Evolutionary conservation across 495 filamentous ascomycete genomes (phyloP).

Genomic region (Talaromyces adpressus): DNA sequence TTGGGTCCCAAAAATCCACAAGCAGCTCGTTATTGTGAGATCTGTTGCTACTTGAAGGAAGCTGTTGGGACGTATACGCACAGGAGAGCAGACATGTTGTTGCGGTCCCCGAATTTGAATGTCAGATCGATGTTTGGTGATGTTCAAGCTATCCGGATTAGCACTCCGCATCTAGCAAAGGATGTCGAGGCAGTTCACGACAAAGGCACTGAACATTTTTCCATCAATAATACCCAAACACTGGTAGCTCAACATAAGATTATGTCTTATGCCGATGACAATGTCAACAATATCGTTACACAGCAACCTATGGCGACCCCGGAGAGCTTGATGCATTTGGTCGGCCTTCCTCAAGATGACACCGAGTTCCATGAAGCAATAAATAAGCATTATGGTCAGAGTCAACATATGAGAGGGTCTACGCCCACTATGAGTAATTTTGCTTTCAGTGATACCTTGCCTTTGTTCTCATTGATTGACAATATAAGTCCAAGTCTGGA

Average conservation of each 20-base stretch:
- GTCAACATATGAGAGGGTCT: neutral
- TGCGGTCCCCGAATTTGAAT: neutral
- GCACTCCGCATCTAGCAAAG: neutral
- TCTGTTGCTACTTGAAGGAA: neutral
- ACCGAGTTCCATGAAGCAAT: neutral
- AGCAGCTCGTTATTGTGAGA: neutral
- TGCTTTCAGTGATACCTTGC: neutral
- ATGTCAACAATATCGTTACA: neutral
- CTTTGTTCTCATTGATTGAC: neutral
- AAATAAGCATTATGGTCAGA: neutral
- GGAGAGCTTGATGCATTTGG: neutral
- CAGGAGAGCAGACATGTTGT: neutral
- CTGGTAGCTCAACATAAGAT: neutral
- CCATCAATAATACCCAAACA: neutral
- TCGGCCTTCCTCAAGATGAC: neutral
- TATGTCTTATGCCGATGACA: neutral
- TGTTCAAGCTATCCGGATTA: neutral
- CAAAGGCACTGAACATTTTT: neutral
- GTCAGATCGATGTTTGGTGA: neutral
- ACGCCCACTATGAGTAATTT: neutral
- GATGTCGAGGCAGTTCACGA: neutral
- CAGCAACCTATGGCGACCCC: neutral
- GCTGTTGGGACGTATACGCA: neutral
- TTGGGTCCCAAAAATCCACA: neutral
- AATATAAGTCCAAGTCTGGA: neutral